Percentiles rank a stretch among this genome's conserved stretches.
phyloP scores from a whole-genome alignment of 495 filamentous ascomycete genomes.

The Hypoxylon subgilvum region DNA sequence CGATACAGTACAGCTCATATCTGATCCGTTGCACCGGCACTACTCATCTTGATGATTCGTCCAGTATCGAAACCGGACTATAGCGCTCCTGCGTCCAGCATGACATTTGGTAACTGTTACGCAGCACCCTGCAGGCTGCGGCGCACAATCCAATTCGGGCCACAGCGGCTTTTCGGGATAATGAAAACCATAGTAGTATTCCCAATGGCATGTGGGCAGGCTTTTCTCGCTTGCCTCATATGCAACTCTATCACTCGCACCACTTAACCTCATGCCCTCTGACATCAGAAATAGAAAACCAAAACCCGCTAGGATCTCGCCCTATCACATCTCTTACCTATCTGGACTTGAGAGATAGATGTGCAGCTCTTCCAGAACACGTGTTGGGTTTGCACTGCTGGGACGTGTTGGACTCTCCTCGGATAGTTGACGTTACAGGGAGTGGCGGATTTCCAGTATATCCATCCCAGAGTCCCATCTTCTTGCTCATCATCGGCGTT shows the following conservation, averaged over 20 bases:
- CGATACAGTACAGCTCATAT: conserved; percentile 15
- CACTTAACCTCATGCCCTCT: conserved; percentile 30
- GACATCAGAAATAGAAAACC: conserved; percentile 33
- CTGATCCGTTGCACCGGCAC: conserved; percentile 30
- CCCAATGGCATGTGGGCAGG: conserved; percentile 26
- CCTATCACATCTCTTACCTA: conserved; percentile 13
- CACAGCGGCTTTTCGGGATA: conserved; percentile 37
- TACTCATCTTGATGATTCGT: conserved; percentile 15
- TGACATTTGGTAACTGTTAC: conserved; percentile 36
- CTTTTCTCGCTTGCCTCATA: conserved; percentile 34
- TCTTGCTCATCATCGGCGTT: neutral
- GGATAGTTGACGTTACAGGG: conserved; percentile 14
- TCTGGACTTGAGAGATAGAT: conserved; percentile 15
- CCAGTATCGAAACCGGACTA: conserved; percentile 17
- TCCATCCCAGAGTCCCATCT: neutral
- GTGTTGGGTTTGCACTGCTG: conserved; percentile 28
- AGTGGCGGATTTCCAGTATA: conserved; percentile 26
- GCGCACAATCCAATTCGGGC: conserved; percentile 25
- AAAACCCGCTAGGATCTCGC: conserved; percentile 16
- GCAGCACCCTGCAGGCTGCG: conserved; percentile 32
- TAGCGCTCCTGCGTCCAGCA: conserved; percentile 29
- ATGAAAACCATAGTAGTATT: conserved; percentile 27
- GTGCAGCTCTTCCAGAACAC: conserved; percentile 26
- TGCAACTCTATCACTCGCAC: conserved; percentile 36
- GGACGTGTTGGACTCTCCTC: conserved; percentile 28